A percentile compares a stretch with the other conserved stretches of the same genome.
Conservation (phyloP, 2,329 filamentous ascomycete genomes). For the Trichoderma sp. region DNA sequence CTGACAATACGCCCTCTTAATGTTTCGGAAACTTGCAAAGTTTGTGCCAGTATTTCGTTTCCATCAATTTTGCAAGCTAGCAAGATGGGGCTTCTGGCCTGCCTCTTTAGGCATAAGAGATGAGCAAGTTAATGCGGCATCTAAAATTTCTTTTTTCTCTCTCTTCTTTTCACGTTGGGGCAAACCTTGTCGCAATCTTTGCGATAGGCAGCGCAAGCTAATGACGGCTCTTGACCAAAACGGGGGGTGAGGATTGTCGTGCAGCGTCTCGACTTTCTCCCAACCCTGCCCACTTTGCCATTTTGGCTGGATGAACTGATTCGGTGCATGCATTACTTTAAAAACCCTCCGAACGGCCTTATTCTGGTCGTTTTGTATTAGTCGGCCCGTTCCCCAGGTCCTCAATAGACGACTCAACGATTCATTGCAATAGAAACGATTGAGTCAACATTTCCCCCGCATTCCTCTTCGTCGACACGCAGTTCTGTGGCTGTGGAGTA, state of each 20-base stretch:
- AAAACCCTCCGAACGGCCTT: slow-evolving; percentile 7
- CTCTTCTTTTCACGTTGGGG: neutral
- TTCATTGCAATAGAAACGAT: neutral
- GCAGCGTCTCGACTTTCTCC: neutral
- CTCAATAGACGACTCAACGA: slow-evolving; percentile 1
- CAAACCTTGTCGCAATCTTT: slow-evolving; percentile 9
- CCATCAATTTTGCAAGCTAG: neutral
- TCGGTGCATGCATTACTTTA: neutral
- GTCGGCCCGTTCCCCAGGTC: slow-evolving; percentile 17
- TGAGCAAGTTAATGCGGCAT: slow-evolving; percentile 13
- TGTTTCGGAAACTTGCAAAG: neutral
- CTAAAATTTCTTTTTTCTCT: slow-evolving; percentile 1
- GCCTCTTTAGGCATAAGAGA: slow-evolving; percentile 12
- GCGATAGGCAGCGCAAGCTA: slow-evolving; percentile 1
- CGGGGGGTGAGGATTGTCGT: neutral
- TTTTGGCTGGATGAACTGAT: neutral
- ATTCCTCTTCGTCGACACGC: neutral
- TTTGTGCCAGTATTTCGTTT: neutral
- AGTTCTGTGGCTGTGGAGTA: neutral
- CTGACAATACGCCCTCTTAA: neutral
- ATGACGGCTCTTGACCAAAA: neutral
- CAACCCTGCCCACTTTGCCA: neutral
- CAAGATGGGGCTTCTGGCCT: slow-evolving; percentile 9
- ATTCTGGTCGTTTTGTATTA: slow-evolving; percentile 1
- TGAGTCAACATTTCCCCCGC: slow-evolving; percentile 10